Percentiles rank a stretch among this genome's conserved stretches.
Evolutionary conservation across 163 green algal species (phyloP).

Genomic region (Volvox carteri): DNA sequence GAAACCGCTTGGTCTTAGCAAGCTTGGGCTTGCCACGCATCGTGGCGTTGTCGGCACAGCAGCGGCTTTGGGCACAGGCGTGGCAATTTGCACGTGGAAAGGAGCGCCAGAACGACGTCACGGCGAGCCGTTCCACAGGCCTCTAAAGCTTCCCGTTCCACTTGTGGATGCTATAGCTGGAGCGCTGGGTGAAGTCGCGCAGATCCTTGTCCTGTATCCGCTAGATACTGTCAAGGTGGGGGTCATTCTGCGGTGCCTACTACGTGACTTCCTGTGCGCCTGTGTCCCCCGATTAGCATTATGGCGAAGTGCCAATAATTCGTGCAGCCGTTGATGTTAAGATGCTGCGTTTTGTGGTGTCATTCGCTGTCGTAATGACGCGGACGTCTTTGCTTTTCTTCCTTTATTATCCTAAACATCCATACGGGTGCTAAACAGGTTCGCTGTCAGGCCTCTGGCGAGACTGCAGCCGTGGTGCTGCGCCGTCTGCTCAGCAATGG

Average conservation of each 20-base stretch:
- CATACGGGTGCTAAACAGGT: no score
- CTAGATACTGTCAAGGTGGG: conserved; percentile 80
- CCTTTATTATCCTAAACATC: no score
- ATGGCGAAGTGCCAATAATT: neutral
- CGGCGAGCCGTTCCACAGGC: neutral
- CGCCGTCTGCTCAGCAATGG: conserved; percentile 38
- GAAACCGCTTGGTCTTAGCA: conserved; percentile 25
- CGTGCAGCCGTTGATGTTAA: no score
- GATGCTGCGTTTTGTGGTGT: no score
- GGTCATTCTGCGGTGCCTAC: neutral
- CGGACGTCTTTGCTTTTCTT: no score
- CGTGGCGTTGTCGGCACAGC: neutral
- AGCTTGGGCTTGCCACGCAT: neutral
- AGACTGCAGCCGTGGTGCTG: conserved; percentile 59
- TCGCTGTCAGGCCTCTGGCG: conserved; percentile 65
- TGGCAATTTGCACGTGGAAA: conserved; percentile 19
- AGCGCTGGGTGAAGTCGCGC: conserved; percentile 75
- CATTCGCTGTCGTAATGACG: no score
- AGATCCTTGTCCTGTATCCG: conserved; percentile 75
- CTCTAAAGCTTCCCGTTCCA: neutral
- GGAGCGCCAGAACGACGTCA: neutral
- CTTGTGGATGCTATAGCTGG: conserved; percentile 54
- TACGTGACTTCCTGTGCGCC: neutral
- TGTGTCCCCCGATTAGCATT: neutral
- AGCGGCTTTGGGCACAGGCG: neutral